Evolutionary conservation across 2,329 filamentous ascomycete species (phyloP).

Genomic region (Paecilomyces sp.): DNA sequence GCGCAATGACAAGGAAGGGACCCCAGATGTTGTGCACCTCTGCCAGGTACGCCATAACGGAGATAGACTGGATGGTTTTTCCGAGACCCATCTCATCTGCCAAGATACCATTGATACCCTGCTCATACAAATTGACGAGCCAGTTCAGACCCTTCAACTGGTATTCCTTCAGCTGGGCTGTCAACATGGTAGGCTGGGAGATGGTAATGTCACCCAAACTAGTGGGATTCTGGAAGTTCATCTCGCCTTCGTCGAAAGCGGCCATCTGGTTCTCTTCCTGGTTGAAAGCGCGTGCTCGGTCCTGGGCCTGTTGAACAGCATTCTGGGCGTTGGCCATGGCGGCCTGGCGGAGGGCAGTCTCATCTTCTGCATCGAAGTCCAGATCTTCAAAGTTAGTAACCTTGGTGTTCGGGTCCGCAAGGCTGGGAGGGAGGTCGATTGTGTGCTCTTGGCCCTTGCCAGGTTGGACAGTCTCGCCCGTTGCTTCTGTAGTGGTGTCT

Average conservation of each 20-base stretch:
- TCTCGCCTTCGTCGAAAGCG: constrained; percentile 86
- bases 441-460: constrained; percentile 32
- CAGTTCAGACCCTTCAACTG: constrained; percentile 98
- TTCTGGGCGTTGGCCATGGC: constrained; percentile 95
- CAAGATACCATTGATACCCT: constrained; percentile 98
- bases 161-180: constrained; percentile 94
- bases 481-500: constrained; percentile 61
- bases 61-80: constrained; percentile 98
- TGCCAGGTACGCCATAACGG: constrained; percentile 96
- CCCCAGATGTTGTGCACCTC: constrained; percentile 98
- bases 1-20: constrained; percentile 92
- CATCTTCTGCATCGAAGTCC: constrained; percentile 92
- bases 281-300: constrained; percentile 90
- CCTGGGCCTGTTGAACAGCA: constrained; percentile 88
- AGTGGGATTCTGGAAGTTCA: constrained; percentile 99
- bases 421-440: constrained; percentile 41
- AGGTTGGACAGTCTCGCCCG: constrained; percentile 35
- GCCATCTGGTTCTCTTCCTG: constrained; percentile 58
- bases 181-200: constrained; percentile 87
- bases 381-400: constrained; percentile 92
- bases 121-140: constrained; percentile 97
- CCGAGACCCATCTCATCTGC: constrained; percentile 99
- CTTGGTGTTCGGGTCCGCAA: constrained; percentile 53
- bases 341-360: constrained; percentile 69
- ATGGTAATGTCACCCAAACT: constrained; percentile 92